Evolutionary conservation across 495 filamentous ascomycete genomes (phyloP), one percentile per base, ranked within the genome.

Genomic region (Xylaria acuta): DNA sequence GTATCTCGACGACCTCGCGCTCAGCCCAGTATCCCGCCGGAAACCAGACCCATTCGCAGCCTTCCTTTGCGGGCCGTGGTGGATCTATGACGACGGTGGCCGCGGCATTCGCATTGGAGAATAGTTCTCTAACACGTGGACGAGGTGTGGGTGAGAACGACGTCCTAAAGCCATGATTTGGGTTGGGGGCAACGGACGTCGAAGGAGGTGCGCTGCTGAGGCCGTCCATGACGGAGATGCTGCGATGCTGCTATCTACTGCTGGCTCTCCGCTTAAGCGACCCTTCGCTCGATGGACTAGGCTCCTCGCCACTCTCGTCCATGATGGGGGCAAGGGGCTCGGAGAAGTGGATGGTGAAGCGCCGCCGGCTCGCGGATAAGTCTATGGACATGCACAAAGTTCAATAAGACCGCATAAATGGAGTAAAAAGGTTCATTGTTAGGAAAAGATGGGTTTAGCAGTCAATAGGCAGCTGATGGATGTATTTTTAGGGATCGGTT

Each of bases 31-130:
- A 87, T 8, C 86, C 86, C 47, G 84, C 83, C 1, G 86, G 86
- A 73, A 85, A 87, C 86, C 86, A 88, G 12, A 88, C 86, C 86
- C 83, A 88, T 77, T 88, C 86, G 65, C 77, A 78, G 1, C 86
- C 85, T 11, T 84, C 80, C 63, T 75, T 85, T 59, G 86, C 75
- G 0, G 84, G 83, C 11, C 86, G 80, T 34, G 86, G 86, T 8
- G 86, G 86, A 60, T 88, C 86, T 16, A 79, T 68, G 41, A 30
- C 72, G 5, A 53, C 43, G 45, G 45, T 72, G 38, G 70, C 66
- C 34, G 70, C 64, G 3, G 59, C 67, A 3, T 65, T 66, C 8
- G 64, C 56, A 32, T 65, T 75, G 20, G 70, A 73, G 69, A 67
- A 67, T 14, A 64, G 34, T 12, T 75, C 73, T n/a, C 59, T 76